These are phyloP conservation scores for Baeospora myosura DNA, from an alignment of 1,284 basidiomycete genomes.

Conservation along the genomic window DNA sequence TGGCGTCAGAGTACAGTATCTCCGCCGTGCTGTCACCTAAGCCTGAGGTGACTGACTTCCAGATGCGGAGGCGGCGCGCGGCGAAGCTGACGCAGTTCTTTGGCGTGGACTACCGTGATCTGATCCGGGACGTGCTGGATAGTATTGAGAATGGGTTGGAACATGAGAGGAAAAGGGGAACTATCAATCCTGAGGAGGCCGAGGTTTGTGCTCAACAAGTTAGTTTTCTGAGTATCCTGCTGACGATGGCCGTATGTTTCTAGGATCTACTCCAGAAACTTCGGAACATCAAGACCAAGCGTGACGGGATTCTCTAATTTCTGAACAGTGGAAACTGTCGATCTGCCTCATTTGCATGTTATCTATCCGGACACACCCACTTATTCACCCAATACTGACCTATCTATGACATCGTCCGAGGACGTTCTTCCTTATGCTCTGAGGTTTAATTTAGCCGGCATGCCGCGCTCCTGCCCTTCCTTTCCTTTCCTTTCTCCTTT, in stretches of 20 bases:
- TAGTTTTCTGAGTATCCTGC: slow-evolving; percentile 5
- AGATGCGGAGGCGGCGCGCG: slow-evolving; percentile 60
- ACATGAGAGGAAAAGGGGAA: slow-evolving; percentile 56
- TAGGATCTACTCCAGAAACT: slow-evolving; percentile 61
- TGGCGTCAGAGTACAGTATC: slow-evolving; percentile 41
- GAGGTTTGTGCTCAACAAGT: slow-evolving; percentile 40
- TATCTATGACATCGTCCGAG: neutral
- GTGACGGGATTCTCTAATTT: slow-evolving; percentile 30
- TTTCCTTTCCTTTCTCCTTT: neutral
- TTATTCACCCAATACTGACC: no score
- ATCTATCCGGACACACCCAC: neutral
- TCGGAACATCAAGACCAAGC: slow-evolving; percentile 50
- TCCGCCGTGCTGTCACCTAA: slow-evolving; percentile 28
- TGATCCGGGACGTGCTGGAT: slow-evolving; percentile 68
- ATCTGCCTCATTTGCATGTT: slow-evolving; percentile 1
- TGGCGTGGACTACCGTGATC: slow-evolving; percentile 70
- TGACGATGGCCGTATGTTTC: slow-evolving; percentile 9
- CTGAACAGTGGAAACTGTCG: no score
- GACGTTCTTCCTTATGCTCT: neutral
- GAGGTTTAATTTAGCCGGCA: neutral
- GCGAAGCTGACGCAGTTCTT: slow-evolving; percentile 80
- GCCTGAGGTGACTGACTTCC: slow-evolving; percentile 49
- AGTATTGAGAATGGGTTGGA: slow-evolving; percentile 71
- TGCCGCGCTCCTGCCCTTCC: neutral
- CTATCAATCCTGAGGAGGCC: slow-evolving; percentile 56